These are phyloP conservation scores for Protomyces lactucae-debilis DNA, from an alignment of 1,139 yeast genomes.

Conservation along the genomic window DNA sequence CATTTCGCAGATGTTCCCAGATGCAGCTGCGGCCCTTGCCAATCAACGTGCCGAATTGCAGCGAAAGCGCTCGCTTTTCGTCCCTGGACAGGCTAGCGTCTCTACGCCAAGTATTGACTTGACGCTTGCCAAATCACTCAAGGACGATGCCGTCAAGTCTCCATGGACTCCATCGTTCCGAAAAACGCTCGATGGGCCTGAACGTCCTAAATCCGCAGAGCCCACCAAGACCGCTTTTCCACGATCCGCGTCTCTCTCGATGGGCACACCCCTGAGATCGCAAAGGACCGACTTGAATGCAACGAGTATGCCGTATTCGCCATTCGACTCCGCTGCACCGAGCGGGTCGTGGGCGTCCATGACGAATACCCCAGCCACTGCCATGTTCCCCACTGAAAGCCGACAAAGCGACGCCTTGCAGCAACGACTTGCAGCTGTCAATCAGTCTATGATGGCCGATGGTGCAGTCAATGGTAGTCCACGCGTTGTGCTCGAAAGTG, in stretches of 20 bases:
- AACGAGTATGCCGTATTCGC: slow-evolving; percentile 26
- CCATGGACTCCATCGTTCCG: slow-evolving; percentile 24
- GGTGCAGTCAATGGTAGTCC: slow-evolving; percentile 23
- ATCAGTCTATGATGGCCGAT: neutral
- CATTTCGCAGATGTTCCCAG: slow-evolving; percentile 26
- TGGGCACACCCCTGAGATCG: slow-evolving; percentile 15
- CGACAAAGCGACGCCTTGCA: slow-evolving; percentile 34
- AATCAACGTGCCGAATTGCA: slow-evolving; percentile 27
- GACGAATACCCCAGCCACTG: slow-evolving; percentile 33
- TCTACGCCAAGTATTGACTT: slow-evolving; percentile 1
- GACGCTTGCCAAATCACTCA: slow-evolving; percentile 9
- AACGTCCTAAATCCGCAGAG: slow-evolving; percentile 20
- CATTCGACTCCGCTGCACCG: slow-evolving; percentile 29
- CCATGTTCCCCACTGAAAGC: slow-evolving; percentile 20
- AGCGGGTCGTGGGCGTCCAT: slow-evolving; percentile 32
- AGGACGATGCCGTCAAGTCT: slow-evolving; percentile 16
- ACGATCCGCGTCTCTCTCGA: slow-evolving; percentile 14
- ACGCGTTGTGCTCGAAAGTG: slow-evolving; percentile 35
- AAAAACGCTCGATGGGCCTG: slow-evolving; percentile 7
- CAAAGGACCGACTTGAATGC: slow-evolving; percentile 18
- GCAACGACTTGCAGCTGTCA: slow-evolving; percentile 38
- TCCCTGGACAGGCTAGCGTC: slow-evolving; percentile 3
- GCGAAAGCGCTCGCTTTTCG: slow-evolving; percentile 2
- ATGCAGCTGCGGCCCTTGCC: slow-evolving; percentile 28
- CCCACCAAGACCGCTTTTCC: slow-evolving; percentile 9